Evolutionary conservation across 129 eudicot species (phyloP), one percentile per base, ranked within the genome.

Genomic region (Artemisia annua): DNA sequence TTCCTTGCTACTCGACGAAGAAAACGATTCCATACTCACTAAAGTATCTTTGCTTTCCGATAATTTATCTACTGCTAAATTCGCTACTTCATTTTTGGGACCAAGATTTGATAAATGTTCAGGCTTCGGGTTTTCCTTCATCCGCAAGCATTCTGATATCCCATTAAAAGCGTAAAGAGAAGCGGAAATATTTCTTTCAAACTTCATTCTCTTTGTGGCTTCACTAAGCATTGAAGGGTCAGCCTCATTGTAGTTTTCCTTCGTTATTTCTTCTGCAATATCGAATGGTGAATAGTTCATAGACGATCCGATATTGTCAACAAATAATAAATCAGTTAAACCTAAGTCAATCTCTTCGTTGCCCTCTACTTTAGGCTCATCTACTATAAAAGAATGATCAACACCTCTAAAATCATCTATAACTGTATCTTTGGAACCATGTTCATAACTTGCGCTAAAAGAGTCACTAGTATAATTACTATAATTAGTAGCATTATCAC

Each of bases 101-200:
- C 63, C 44, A 50, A 80, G 69, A 60, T 75, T 68, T 26, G 89
- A 67, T 13, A 61, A 22, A 20, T 85, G 64, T 3, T 48, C 75
- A 72, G 39, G 24, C 70, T 59, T 79, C 20, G 17, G 64, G 65
- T n/a, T 54, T 50, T 17, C 79, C 11, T 16, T 80, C 72, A 78
- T 52, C 78, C 69, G 71, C 67, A 83, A 52, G 58, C 83, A 83
- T 24, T 86, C 87, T 2, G 87, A 74, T 74, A 86, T 71, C 70
- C 85, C 87, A 14, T 86, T 80, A 19, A 83, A 64, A 9, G 87
- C 87, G 24, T 86, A 86, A 55, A 83, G 83, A 49, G 87, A 86
- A 19, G 87, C 87, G 0, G 87, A 86, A 48, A 83, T 69, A 48
- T 71, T 80, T 0, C 85, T 58, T 69, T 83, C 87, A 56, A 76